Evolutionary conservation across 345 rosid species (phyloP), one percentile per base, ranked within the genome.

Genomic region (Erucastrum elatum): DNA sequence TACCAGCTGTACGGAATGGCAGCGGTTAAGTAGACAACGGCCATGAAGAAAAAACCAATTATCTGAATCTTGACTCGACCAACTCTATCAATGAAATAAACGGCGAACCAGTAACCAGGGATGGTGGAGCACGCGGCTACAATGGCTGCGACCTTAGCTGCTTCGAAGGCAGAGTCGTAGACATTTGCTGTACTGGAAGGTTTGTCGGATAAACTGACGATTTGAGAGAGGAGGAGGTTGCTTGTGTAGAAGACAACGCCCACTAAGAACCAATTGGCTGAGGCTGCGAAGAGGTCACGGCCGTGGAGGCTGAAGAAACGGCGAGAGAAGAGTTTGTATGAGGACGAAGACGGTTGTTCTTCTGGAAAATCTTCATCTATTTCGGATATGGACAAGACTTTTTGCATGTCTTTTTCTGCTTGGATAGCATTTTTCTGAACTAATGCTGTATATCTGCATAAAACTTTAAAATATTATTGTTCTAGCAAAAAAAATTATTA

Each of bases 361-460:
- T 4, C 15, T 44, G 53, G 1, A 12, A 64, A 25, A 8, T 88
- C 90, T 74, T 89, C 92, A 7, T 83, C 49, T 3, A 86, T 68
- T 64, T 86, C 83, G 31, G 82, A 68, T 26, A 25, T 77, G 4
- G 86, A 87, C 25, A 92, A 59, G 8, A 92, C 89, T 75, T 77
- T 85, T 71, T 77, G 83, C 88, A 90, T 92, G 82, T 92, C 97
- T 51, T 58, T 84, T 7, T 88, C 87, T 59, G 95, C 97, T 80
- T 92, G 91, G 16, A 25, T 2, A 8, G 75, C 91, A 77, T 92
- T 84, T 53, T 81, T 85, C 76, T 89, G 92, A 39, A 92, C 95
- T 1, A 92, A 70, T 34, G 95, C 95, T 49, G 95, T 92, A 75
- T 86, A 90, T 70, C 97, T 91, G 80, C 70, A 71, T 26, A 68